phyloP scores from a whole-genome alignment of 192 early-diverging fungal species.

The Backusella tarrabulga region DNA sequence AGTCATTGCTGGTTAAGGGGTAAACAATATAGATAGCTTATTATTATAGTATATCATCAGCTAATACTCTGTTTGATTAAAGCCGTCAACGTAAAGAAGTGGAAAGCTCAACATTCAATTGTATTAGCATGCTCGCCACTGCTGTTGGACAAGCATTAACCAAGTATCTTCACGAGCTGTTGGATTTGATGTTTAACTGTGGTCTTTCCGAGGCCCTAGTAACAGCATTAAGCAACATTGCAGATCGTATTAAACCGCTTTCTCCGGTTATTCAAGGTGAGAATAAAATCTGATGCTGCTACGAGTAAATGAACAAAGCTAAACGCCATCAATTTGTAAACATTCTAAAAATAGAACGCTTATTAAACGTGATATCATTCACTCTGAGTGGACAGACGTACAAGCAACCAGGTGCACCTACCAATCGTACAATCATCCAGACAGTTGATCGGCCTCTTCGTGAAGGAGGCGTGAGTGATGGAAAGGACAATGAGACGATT shows the following conservation, averaged over 20 bases:
- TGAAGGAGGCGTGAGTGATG: slow-evolving; percentile 42
- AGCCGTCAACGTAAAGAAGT: slow-evolving; percentile 55
- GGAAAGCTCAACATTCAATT: slow-evolving; percentile 70
- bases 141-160: slow-evolving; percentile 91
- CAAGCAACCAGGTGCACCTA: slow-evolving; percentile 70
- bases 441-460: slow-evolving; percentile 28
- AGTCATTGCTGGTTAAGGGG: slow-evolving; percentile 70
- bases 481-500: slow-evolving; percentile 69
- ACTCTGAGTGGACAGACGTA: slow-evolving; percentile 82
- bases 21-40: slow-evolving; percentile 23
- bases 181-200: slow-evolving; percentile 90
- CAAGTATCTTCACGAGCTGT: slow-evolving; percentile 81
- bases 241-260: slow-evolving; percentile 80
- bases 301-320: neutral
- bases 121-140: slow-evolving; percentile 84
- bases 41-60: neutral
- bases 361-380: slow-evolving; percentile 86
- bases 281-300: neutral
- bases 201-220: slow-evolving; percentile 82
- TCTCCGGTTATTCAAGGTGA: slow-evolving; percentile 82
- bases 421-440: slow-evolving; percentile 29
- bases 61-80: neutral
- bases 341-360: slow-evolving; percentile 53
- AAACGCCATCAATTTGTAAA: neutral
- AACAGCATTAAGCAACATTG: slow-evolving; percentile 78